Percentiles rank a stretch among this genome's conserved stretches.
phyloP scores from a whole-genome alignment of 345 rosid species.

The Barbarea vulgaris region DNA sequence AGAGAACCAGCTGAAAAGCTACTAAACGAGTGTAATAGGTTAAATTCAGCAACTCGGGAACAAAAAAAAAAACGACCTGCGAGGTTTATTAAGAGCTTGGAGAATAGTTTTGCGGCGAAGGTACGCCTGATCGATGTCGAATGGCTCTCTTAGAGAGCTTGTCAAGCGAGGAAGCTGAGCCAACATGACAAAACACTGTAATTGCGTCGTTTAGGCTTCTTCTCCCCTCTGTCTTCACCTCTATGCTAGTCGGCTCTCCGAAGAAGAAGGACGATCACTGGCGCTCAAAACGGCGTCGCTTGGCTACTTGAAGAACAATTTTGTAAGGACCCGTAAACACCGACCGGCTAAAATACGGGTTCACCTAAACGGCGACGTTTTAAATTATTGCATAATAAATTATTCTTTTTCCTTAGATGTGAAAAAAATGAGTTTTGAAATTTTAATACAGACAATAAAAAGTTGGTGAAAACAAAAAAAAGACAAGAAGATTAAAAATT shows the following conservation, averaged over 20 bases:
- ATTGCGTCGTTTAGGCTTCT: constrained; percentile 27
- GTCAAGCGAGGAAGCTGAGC: constrained; percentile 84
- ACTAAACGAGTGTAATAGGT: constrained; percentile 1
- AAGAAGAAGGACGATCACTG: constrained; percentile 23
- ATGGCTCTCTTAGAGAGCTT: constrained; percentile 78
- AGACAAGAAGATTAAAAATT: neutral
- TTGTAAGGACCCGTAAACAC: constrained; percentile 14
- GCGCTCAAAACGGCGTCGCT: constrained; percentile 15
- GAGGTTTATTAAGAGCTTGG: constrained; percentile 53
- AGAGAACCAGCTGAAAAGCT: neutral
- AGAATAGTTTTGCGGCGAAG: constrained; percentile 78
- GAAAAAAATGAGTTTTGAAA: neutral
- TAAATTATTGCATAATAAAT: neutral
- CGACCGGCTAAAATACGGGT: constrained; percentile 21
- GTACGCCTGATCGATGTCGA: constrained; percentile 83
- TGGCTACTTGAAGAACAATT: neutral
- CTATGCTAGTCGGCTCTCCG: constrained; percentile 1
- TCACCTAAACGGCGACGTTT: neutral
- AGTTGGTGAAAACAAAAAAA: neutral
- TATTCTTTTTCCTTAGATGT: neutral
- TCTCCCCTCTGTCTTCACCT: neutral
- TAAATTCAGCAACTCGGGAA: neutral
- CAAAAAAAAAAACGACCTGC: constrained; percentile 45
- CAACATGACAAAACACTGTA: constrained; percentile 48
- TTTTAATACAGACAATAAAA: neutral